Percentiles rank a stretch among this genome's conserved stretches.
phyloP scores from a whole-genome alignment of 352 stramenopile genomes.

The Globisporangium viniferum region DNA sequence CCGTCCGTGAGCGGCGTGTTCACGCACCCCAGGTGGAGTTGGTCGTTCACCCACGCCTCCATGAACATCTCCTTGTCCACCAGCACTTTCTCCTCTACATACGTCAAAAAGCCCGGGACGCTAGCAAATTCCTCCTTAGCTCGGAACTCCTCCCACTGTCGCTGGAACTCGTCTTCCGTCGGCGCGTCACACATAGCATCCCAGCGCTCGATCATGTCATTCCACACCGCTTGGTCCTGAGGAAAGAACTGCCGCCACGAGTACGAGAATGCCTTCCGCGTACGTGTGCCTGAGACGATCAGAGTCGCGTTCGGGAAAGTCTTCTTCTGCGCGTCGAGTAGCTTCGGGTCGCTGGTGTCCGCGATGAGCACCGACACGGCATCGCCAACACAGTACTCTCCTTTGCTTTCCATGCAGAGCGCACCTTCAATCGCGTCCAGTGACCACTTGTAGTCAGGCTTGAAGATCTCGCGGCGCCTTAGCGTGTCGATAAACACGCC shows the following conservation, averaged over 20 bases:
- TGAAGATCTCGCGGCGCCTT: background rate
- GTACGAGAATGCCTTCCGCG: background rate
- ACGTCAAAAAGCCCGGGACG: background rate
- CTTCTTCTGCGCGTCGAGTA: conserved; percentile 6
- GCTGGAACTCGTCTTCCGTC: background rate
- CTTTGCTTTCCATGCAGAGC: background rate
- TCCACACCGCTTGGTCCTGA: background rate
- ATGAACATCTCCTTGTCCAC: conserved; percentile 10
- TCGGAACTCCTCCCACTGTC: background rate
- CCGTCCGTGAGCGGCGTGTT: background rate
- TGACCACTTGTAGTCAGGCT: conserved; percentile 6
- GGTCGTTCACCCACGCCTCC: background rate
- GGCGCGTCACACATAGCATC: background rate
- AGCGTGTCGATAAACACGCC: conserved; percentile 1
- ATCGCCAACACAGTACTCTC: background rate
- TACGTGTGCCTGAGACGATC: background rate
- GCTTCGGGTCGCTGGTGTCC: background rate
- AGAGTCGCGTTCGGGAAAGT: conserved; percentile 4
- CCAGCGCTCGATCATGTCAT: background rate
- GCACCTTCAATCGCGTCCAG: conserved; percentile 1
- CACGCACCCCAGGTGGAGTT: background rate
- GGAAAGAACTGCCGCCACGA: conserved; percentile 3
- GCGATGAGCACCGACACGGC: conserved; percentile 2
- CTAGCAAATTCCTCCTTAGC: conserved; percentile 3
- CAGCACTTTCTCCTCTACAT: background rate